Evolutionary conservation across 371 early-diverging fungal genomes (phyloP).

Genomic region (Funneliformis caledonium): DNA sequence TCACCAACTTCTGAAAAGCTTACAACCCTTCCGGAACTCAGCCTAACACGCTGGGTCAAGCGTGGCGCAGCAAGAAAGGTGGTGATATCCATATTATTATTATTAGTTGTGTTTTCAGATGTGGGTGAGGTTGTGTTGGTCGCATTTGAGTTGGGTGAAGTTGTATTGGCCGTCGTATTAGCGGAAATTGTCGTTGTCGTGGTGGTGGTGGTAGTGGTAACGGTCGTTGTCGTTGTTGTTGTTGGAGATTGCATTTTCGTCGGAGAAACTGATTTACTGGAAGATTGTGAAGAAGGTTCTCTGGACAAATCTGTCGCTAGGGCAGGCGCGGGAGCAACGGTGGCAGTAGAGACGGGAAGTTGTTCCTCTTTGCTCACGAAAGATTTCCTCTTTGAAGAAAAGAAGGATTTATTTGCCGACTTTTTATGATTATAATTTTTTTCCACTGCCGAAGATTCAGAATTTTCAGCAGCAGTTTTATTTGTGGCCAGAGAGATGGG

Average conservation of each 20-base stretch:
- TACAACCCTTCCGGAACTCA: slow-evolving; percentile 29
- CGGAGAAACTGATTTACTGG: background rate
- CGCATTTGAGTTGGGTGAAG: background rate
- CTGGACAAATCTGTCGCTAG: background rate
- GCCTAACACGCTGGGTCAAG: slow-evolving; percentile 29
- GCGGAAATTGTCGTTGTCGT: slow-evolving; percentile 40
- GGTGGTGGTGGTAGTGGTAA: slow-evolving; percentile 28
- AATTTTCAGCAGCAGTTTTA: background rate
- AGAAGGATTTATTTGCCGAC: background rate
- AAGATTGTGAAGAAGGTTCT: background rate
- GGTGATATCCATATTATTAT: slow-evolving; percentile 28
- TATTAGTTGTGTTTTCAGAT: background rate
- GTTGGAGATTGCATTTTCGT: slow-evolving; percentile 8
- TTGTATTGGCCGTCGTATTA: background rate
- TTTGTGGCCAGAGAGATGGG: background rate
- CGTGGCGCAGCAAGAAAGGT: slow-evolving; percentile 34
- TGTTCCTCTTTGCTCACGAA: background rate
- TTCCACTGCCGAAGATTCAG: background rate
- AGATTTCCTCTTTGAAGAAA: background rate
- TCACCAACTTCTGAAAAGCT: slow-evolving; percentile 38
- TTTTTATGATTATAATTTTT: slow-evolving; percentile 1
- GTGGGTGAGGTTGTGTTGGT: background rate
- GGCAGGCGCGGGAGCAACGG: background rate
- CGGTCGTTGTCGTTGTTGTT: slow-evolving; percentile 27
- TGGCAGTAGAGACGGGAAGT: no score